Percentiles rank a stretch among this genome's conserved stretches.
phyloP scores from a whole-genome alignment of 331 rosid species.

The Pyrus hybrid region DNA sequence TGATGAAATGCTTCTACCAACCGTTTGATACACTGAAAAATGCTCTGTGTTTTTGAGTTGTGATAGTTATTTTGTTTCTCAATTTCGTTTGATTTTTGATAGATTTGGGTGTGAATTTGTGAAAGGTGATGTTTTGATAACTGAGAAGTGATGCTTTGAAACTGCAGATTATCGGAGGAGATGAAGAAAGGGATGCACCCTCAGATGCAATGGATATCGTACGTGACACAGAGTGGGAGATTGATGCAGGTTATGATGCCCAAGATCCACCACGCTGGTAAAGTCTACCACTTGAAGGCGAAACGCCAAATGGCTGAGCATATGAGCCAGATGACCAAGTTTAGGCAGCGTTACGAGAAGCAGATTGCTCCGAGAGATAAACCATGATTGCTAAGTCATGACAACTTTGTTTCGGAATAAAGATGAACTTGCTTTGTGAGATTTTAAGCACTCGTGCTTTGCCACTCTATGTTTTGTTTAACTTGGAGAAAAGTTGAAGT shows the following conservation, averaged over 20 bases:
- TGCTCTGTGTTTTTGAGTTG: neutral
- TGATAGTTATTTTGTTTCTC: neutral
- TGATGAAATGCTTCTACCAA: neutral
- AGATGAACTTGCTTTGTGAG: neutral
- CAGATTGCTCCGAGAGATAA: slow-evolving; percentile 1
- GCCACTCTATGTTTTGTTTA: neutral
- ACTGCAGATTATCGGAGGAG: neutral
- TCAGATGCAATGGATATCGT: slow-evolving; percentile 46
- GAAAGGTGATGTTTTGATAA: neutral
- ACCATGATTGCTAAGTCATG: neutral
- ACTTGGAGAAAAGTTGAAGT: neutral
- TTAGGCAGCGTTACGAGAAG: slow-evolving; percentile 34
- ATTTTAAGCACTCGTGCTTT: neutral
- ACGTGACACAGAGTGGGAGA: slow-evolving; percentile 44
- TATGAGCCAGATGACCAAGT: slow-evolving; percentile 35
- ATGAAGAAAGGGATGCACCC: slow-evolving; percentile 53
- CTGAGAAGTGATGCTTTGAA: neutral
- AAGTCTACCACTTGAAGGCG: slow-evolving; percentile 45
- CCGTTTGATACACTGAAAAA: neutral
- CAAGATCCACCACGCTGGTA: slow-evolving; percentile 36
- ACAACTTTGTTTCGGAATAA: neutral
- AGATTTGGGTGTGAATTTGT: neutral
- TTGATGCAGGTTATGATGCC: slow-evolving; percentile 39
- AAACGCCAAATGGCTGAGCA: slow-evolving; percentile 35
- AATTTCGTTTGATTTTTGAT: neutral